Evolutionary conservation across 306 rosid genomes (phyloP).

Genomic region (Trifolium repens): DNA sequence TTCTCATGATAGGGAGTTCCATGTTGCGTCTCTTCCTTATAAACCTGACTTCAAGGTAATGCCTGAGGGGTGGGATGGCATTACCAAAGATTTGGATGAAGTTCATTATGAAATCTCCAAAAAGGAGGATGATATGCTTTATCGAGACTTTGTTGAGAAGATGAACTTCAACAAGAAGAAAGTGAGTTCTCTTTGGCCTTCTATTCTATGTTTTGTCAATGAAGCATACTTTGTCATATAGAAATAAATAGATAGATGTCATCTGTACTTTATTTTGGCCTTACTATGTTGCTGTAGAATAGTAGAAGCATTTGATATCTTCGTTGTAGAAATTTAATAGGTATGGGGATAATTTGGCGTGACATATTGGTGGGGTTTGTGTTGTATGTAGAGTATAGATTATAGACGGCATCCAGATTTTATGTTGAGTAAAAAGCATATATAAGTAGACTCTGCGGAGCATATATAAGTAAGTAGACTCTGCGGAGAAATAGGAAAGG

Average conservation of each 20-base stretch:
- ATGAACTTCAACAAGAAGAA: conserved; percentile 90
- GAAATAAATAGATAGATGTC: neutral
- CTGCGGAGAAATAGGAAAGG: neutral
- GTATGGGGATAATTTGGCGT: neutral
- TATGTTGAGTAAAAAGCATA: neutral
- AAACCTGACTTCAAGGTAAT: conserved; percentile 96
- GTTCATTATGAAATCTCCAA: conserved; percentile 90
- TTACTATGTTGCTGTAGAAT: conserved; percentile 1
- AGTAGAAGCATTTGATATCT: conserved; percentile 7
- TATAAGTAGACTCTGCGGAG: neutral
- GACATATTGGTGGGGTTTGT: conserved; percentile 18
- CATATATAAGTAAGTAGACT: neutral
- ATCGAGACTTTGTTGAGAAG: conserved; percentile 78
- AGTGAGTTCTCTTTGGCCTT: conserved; percentile 56
- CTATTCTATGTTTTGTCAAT: conserved; percentile 12
- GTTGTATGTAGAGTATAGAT: conserved; percentile 17
- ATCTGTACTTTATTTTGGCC: conserved; percentile 2
- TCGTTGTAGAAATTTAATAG: neutral
- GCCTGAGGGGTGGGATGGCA: conserved; percentile 99
- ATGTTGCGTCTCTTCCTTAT: conserved; percentile 91
- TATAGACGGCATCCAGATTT: neutral
- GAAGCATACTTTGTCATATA: conserved; percentile 6
- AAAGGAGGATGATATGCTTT: conserved; percentile 88
- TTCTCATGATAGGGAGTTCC: conserved; percentile 93
- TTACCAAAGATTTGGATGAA: conserved; percentile 85